A percentile compares a stretch with the other conserved stretches of the same genome.
These are phyloP conservation scores for Fusarium temperatum DNA, from an alignment of 2,329 filamentous ascomycete genomes.

Conservation along the genomic window DNA sequence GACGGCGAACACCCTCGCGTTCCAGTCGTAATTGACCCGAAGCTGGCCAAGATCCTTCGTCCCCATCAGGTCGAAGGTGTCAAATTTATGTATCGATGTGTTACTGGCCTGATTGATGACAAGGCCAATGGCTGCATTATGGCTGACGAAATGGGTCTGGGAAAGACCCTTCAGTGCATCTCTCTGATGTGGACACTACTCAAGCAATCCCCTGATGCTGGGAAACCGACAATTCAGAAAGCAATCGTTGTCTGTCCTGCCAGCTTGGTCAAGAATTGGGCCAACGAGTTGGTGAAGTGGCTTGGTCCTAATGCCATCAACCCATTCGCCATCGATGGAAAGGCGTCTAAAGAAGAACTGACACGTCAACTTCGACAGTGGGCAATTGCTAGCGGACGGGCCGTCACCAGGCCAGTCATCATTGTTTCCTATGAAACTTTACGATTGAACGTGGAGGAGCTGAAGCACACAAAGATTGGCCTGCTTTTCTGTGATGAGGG, in stretches of 20 bases:
- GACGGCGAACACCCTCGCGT: conserved; percentile 82
- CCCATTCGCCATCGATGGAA: conserved; percentile 96
- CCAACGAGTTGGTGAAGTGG: conserved; percentile 97
- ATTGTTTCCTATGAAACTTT: conserved; percentile 98
- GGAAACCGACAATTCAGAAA: conserved; percentile 92
- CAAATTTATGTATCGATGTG: conserved; percentile 94
- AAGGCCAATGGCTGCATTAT: conserved; percentile 98
- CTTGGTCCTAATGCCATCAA: conserved; percentile 89
- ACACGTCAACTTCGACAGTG: conserved; percentile 91
- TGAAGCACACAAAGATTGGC: conserved; percentile 90
- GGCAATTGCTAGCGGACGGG: conserved; percentile 89
- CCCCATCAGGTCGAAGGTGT: conserved; percentile 98
- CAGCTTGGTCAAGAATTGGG: conserved; percentile 97
- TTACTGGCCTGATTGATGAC: conserved; percentile 92
- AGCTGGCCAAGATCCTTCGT: conserved; percentile 85
- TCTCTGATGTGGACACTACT: conserved; percentile 95
- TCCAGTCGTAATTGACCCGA: conserved; percentile 96
- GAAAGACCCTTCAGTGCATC: conserved; percentile 97
- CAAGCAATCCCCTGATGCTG: conserved; percentile 95
- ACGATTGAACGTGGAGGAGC: conserved; percentile 87
- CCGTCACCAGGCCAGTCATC: conserved; percentile 89
- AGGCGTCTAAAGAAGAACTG: conserved; percentile 93
- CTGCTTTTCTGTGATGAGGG: conserved; percentile 96
- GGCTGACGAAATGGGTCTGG: conserved; percentile 98
- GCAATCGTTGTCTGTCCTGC: conserved; percentile 97